Conservation (phyloP, 768 basidiomycete genomes). For the Hysterangium stoloniferum region DNA sequence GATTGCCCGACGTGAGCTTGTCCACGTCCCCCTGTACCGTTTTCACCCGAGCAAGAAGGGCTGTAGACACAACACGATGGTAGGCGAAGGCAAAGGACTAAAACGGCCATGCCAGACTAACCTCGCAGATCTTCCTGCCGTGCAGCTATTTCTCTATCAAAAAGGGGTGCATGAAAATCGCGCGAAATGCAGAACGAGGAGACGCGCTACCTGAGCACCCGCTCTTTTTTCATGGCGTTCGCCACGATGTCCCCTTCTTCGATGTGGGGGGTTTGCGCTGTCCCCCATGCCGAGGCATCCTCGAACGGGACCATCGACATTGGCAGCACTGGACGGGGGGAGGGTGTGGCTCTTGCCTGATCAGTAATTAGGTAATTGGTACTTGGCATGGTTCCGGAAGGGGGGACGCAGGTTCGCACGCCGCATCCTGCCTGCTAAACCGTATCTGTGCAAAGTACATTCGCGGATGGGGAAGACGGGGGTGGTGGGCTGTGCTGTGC, state of each 20-base stretch:
- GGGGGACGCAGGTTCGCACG: too few species aligned
- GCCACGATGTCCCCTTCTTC: slow-evolving; percentile 56
- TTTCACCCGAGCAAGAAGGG: slow-evolving; percentile 58
- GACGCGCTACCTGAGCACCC: slow-evolving; percentile 62
- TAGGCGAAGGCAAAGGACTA: not conserved
- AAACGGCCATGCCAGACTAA: slow-evolving; percentile 25
- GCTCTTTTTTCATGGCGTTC: slow-evolving; percentile 72
- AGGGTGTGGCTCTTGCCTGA: not conserved
- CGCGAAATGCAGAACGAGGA: not conserved
- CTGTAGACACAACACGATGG: slow-evolving; percentile 29
- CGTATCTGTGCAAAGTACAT: too few species aligned
- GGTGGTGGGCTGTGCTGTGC: too few species aligned
- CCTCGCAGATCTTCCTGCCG: slow-evolving; percentile 73
- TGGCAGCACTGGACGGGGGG: not conserved
- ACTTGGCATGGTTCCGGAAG: too few species aligned
- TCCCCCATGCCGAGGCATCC: slow-evolving; percentile 45
- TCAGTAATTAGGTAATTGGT: too few species aligned
- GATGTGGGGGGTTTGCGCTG: slow-evolving; percentile 23
- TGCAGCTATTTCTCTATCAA: slow-evolving; percentile 59
- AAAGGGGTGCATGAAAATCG: not conserved
- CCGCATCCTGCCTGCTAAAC: too few species aligned
- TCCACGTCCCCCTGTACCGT: slow-evolving; percentile 72
- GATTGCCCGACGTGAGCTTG: slow-evolving; percentile 70
- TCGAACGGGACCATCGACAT: slow-evolving; percentile 12
- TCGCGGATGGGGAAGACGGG: too few species aligned